Base-by-base conservation (phyloP, 2,329 filamentous ascomycete genomes). In the Malbranchea zuffiana region DNA sequence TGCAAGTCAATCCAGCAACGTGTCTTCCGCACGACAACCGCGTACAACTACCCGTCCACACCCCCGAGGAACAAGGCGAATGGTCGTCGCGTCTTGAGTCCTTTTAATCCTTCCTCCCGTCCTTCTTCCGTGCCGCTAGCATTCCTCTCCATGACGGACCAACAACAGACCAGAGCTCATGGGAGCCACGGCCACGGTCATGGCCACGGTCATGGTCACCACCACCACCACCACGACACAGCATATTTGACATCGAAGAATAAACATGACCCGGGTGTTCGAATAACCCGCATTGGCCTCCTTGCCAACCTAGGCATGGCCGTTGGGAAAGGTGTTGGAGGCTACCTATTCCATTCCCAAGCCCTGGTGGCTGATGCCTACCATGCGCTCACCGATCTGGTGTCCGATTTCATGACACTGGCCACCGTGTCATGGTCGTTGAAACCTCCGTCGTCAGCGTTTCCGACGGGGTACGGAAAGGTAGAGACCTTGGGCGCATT, bases 271-370 rank as follows among this genome's bases (percentile, higher is more conserved):
- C 86, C 90, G 33, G 85, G 85, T 47, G 92, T 94, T 50, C 80
- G 86, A 51, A 95, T 95, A 54, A 98, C 90, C 35, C 72, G 85
- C 46, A 81, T 96, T 50, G 85, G 85, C 17, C 71, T 93, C 30
- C 82, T 80, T 54, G 84, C 87, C 49, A 98, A 98, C 59, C 68
- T 96, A 36, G 79, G 78, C 54, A 96, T 98, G 87, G 90, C 88
- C 33, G 69, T 96, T 50, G 82, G 78, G 47, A 98, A 98, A 60
- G 90, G 88, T 27, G 68, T 87, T 18, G 90, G 90, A 41, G 90
- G 90, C 49, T 94, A 90, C 65, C 68, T 80, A 47, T 96, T 98
- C 69, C 87, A 95, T 61, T 95, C 87, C 29, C 86, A 95, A 63
- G 80, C 84, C 41, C 82, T 94, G 69, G 69, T 87, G 42, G 87